These are phyloP conservation scores for Neurospora hispaniola DNA, from an alignment of 495 filamentous ascomycete species.

Conservation along the genomic window DNA sequence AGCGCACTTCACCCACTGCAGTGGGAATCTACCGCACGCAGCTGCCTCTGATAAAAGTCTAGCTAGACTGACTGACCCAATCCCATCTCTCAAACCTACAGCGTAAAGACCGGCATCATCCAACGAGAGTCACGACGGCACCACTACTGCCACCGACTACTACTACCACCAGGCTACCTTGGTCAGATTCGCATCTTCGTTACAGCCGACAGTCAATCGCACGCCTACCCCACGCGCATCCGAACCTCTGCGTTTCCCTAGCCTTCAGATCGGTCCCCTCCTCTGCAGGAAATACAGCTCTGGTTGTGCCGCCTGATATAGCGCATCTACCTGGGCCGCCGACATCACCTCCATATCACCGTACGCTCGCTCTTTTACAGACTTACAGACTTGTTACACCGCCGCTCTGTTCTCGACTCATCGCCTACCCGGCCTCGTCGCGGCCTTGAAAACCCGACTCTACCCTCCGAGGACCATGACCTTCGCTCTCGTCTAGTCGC, in stretches of 20 bases:
- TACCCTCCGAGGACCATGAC: slow-evolving; percentile 10
- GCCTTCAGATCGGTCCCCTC: neutral
- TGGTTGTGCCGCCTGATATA: neutral
- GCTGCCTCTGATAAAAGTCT: neutral
- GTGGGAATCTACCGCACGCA: neutral
- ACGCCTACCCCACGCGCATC: neutral
- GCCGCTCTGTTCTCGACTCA: neutral
- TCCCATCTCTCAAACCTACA: neutral
- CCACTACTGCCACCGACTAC: neutral
- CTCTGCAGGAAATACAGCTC: neutral
- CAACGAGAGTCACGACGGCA: neutral
- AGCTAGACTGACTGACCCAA: neutral
- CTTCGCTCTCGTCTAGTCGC: slow-evolving; percentile 4
- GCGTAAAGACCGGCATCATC: neutral
- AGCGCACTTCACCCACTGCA: neutral
- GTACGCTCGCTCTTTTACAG: neutral
- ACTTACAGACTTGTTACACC: neutral
- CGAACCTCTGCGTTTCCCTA: neutral
- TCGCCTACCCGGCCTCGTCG: neutral
- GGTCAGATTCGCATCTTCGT: neutral
- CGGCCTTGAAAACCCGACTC: neutral
- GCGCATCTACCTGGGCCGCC: neutral
- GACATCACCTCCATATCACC: neutral
- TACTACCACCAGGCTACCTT: neutral
- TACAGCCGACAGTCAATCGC: neutral